These are phyloP conservation scores for Fusarium nematophilum DNA, from an alignment of 2,329 filamentous ascomycete genomes.

Conservation along the genomic window DNA sequence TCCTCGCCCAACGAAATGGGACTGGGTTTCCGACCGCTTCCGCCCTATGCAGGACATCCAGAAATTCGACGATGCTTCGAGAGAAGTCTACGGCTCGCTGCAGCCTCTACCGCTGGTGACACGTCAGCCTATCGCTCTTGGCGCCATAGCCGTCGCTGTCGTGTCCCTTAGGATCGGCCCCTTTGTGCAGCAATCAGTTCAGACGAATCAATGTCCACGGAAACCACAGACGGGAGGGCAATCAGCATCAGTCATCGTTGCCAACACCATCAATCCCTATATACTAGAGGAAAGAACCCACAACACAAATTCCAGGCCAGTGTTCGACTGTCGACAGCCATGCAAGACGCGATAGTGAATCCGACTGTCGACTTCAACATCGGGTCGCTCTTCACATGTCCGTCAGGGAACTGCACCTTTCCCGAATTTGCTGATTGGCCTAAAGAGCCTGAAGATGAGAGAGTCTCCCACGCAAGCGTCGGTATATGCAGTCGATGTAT, in stretches of 20 bases:
- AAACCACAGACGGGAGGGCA: too few species aligned
- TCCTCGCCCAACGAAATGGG: too few species aligned
- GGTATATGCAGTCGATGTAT: slow-evolving; percentile 9
- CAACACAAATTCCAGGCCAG: background rate
- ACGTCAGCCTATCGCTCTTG: slow-evolving; percentile 3
- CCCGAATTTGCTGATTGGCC: background rate
- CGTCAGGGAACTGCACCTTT: slow-evolving; percentile 1
- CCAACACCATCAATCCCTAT: background rate
- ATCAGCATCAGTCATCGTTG: background rate
- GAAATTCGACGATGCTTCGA: slow-evolving; percentile 6
- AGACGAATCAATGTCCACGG: background rate
- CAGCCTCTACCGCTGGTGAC: slow-evolving; percentile 1
- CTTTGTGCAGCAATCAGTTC: background rate
- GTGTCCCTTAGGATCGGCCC: slow-evolving; percentile 7
- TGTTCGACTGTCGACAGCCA: background rate
- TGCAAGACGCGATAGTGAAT: slow-evolving; percentile 6
- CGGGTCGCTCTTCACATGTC: background rate
- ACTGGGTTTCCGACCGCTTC: slow-evolving; percentile 1
- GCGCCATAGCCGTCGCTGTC: slow-evolving; percentile 2
- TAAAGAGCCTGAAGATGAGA: background rate
- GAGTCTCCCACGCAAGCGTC: background rate
- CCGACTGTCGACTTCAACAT: slow-evolving; percentile 2
- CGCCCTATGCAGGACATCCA: slow-evolving; percentile 12
- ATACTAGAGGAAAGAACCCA: background rate
- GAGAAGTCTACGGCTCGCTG: slow-evolving; percentile 5